A percentile compares a stretch with the other conserved stretches of the same genome.
Evolutionary conservation across 371 early-diverging fungal species (phyloP).

Genomic region (Mucor piriformis): DNA sequence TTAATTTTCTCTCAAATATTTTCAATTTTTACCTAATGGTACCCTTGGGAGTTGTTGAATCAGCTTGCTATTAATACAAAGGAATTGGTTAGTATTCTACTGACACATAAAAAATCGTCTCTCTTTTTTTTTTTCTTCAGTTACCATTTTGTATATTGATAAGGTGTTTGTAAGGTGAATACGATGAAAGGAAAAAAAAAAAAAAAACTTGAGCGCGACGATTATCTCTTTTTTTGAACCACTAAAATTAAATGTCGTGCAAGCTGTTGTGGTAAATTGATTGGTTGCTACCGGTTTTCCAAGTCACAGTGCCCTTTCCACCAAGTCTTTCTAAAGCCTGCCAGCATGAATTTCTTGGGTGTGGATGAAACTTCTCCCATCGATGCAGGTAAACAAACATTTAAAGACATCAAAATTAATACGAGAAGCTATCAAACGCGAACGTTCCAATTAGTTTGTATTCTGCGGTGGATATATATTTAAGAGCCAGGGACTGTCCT

Average conservation of each 20-base stretch:
- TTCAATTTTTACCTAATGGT: slow-evolving; percentile 43
- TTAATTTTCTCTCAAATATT: background rate
- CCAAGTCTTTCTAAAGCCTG: too few relatives aligned
- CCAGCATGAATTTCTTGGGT: too few relatives aligned
- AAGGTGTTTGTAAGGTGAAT: background rate
- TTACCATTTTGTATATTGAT: slow-evolving; percentile 10
- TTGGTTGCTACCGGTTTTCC: slow-evolving; percentile 1
- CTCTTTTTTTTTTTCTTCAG: background rate
- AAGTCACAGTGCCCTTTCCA: too few relatives aligned
- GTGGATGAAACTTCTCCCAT: too few relatives aligned
- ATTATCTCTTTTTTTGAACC: background rate
- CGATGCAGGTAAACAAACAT: too few relatives aligned
- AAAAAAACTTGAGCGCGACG: background rate
- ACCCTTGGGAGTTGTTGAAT: slow-evolving; percentile 48
- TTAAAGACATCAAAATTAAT: too few relatives aligned
- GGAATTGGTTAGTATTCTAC: background rate
- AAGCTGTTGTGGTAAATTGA: slow-evolving; percentile 14
- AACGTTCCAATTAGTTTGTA: too few relatives aligned
- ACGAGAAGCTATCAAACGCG: too few relatives aligned
- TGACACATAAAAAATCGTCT: background rate
- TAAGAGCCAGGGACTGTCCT: too few relatives aligned
- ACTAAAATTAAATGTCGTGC: slow-evolving; percentile 3
- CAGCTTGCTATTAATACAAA: slow-evolving; percentile 3
- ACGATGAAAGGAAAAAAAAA: background rate
- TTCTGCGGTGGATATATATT: too few relatives aligned